Conservation (phyloP, 2,329 filamentous ascomycete species). For the Colletotrichum sp. region DNA sequence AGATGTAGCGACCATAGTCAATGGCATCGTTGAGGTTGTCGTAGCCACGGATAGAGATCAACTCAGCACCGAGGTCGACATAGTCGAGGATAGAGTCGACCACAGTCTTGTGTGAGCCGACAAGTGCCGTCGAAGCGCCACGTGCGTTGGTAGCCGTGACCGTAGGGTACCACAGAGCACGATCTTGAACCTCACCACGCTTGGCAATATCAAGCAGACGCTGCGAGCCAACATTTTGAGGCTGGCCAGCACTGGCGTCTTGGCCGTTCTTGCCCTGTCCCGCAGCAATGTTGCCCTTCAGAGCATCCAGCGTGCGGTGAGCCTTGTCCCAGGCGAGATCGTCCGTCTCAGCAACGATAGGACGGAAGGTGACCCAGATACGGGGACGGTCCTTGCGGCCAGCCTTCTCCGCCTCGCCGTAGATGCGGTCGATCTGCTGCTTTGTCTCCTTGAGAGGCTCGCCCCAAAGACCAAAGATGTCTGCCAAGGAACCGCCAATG, state of each 20-base stretch:
- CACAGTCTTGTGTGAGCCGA: slow-evolving; percentile 58
- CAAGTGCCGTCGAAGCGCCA: slow-evolving; percentile 63
- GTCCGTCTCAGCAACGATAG: slow-evolving; percentile 65
- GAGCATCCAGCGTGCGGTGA: slow-evolving; percentile 56
- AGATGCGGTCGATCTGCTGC: slow-evolving; percentile 66
- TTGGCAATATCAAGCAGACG: slow-evolving; percentile 62
- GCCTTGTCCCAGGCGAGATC: slow-evolving; percentile 68
- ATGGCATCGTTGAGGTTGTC: slow-evolving; percentile 65
- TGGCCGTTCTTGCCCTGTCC: slow-evolving; percentile 31
- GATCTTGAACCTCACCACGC: slow-evolving; percentile 62
- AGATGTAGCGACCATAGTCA: slow-evolving; percentile 61
- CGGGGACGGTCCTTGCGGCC: slow-evolving; percentile 59
- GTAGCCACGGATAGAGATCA: slow-evolving; percentile 66
- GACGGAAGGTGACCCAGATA: slow-evolving; percentile 70
- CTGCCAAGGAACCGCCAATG: slow-evolving; percentile 60
- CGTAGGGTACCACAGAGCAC: slow-evolving; percentile 67
- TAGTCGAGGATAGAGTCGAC: slow-evolving; percentile 61
- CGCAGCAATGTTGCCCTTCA: slow-evolving; percentile 47
- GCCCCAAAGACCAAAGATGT: slow-evolving; percentile 70
- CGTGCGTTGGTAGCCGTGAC: slow-evolving; percentile 65
- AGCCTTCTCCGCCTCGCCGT: slow-evolving; percentile 61
- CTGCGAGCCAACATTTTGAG: slow-evolving; percentile 65
- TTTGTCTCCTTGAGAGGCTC: slow-evolving; percentile 68
- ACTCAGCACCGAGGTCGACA: slow-evolving; percentile 57
- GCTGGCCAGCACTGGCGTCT: slow-evolving; percentile 34